Evolutionary conservation across 306 rosid genomes (phyloP), one percentile per base, ranked within the genome.

Genomic region (Cucumis cinereus): DNA sequence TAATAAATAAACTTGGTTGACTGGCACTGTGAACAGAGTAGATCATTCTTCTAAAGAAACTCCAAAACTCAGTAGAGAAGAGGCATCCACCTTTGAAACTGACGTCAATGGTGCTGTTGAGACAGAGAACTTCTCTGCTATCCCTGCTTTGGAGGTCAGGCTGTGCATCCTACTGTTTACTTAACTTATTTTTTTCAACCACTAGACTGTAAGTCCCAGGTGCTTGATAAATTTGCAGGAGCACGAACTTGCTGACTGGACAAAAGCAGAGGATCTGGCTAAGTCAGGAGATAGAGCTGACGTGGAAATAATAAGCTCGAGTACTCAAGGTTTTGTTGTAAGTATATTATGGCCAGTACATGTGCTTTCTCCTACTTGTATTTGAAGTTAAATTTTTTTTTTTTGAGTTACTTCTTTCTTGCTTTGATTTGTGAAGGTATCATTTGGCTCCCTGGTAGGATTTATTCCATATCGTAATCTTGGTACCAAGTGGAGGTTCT

Each of bases 401-500:
- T 57, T 70, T 70, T 41, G 59, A 1, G 43, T 56, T 73, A 52
- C 58, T 28, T 78, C 73, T 85, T 78, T 85, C 79, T 76, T 58
- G 77, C 78, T 68, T 79, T 84, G 59, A 71, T 49, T 71, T 28
- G 84, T 82, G 66, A 91, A 94, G 98, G 99, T 85, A 78, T 89
- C 99, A 81, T 94, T 89, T 83, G 91, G 88, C 78, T 89, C 97
- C 45, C 83, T 94, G 83, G 76, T 92, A 73, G 97, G 99, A 78
- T 92, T 94, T 86, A 87, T 94, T 77, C 97, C 97, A 59, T 92
- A 94, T 82, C 91, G 96, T 60, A 89, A 91, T 82, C 96, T 94
- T 82, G 66, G 83, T 47, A 78, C 96, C 79, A 94, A 83, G 88
- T 92, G 96, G 95, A 94, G 90, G 85, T 92, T 94, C 88, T 85